phyloP scores from a whole-genome alignment of 805 yeast species.

The Ogataea trehalophila region DNA sequence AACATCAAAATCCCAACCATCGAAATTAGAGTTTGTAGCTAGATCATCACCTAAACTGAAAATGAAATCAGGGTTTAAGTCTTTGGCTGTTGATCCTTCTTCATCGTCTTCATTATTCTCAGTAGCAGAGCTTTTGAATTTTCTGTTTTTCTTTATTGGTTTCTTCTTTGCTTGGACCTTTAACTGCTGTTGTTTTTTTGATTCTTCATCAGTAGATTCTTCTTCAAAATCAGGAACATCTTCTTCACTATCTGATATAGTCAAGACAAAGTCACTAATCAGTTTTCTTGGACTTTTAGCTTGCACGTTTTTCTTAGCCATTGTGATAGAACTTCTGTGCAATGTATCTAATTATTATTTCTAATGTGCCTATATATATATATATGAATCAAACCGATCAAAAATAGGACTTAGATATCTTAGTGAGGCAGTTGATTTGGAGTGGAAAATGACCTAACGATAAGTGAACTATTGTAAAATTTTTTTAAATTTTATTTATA shows the following conservation, averaged over 20 bases:
- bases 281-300: constrained; percentile 1
- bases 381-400: too few species aligned
- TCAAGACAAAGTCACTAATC: constrained; percentile 56
- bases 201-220: constrained; percentile 41
- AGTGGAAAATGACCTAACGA: too few species aligned
- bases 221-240: constrained; percentile 42
- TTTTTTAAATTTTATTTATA: too few species aligned
- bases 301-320: not conserved
- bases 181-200: constrained; percentile 13
- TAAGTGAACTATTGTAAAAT: too few species aligned
- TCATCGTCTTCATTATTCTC: constrained; percentile 20
- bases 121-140: constrained; percentile 5
- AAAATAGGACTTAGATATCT: too few species aligned
- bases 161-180: constrained; percentile 13
- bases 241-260: constrained; percentile 74
- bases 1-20: constrained; percentile 83
- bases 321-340: not conserved
- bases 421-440: too few species aligned
- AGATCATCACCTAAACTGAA: constrained; percentile 57
- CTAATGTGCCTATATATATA: too few species aligned
- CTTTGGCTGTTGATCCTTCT: constrained; percentile 42
- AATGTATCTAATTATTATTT: too few species aligned
- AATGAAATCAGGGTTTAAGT: constrained; percentile 67
- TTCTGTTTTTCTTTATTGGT: constrained; percentile 24
- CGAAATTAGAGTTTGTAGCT: constrained; percentile 36